A percentile compares a stretch with the other conserved stretches of the same genome.
Evolutionary conservation across 2,329 filamentous ascomycete species (phyloP).

Genomic region (Daldinia sp.): DNA sequence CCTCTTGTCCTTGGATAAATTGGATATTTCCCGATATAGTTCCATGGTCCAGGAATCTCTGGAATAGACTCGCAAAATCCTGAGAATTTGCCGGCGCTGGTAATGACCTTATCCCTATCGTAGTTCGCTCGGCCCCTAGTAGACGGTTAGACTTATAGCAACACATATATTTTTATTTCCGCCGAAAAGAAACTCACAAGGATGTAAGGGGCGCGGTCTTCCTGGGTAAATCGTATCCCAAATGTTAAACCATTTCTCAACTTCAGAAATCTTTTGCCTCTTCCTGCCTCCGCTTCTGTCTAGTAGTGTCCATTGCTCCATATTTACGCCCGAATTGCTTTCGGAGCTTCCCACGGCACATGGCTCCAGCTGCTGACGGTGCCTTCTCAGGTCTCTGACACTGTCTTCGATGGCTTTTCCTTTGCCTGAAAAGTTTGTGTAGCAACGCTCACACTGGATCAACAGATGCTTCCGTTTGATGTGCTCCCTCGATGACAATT

Average conservation of each 20-base stretch:
- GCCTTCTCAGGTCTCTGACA: slow-evolving; percentile 19
- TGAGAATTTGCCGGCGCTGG: slow-evolving; percentile 9
- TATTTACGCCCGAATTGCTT: slow-evolving; percentile 15
- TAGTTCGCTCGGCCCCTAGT: slow-evolving; percentile 19
- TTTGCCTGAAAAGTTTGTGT: slow-evolving; percentile 20
- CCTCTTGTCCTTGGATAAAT: slow-evolving; percentile 16
- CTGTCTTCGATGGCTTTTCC: slow-evolving; percentile 16
- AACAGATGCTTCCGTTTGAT: slow-evolving; percentile 29
- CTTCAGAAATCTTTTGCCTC: slow-evolving; percentile 21
- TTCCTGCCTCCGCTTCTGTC: slow-evolving; percentile 25
- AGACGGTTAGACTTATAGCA: neutral
- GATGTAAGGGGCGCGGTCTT: slow-evolving; percentile 13
- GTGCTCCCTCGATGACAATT: slow-evolving; percentile 21
- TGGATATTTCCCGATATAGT: slow-evolving; percentile 11
- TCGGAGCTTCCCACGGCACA: slow-evolving; percentile 12
- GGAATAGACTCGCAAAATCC: slow-evolving; percentile 6
- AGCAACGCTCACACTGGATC: slow-evolving; percentile 32
- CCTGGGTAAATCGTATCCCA: slow-evolving; percentile 31
- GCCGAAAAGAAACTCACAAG: slow-evolving; percentile 16
- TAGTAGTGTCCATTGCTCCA: slow-evolving; percentile 29
- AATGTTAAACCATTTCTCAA: slow-evolving; percentile 31
- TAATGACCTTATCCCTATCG: slow-evolving; percentile 5
- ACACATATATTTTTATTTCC: neutral
- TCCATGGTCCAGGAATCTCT: neutral
- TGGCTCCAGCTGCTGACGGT: slow-evolving; percentile 19